Evolutionary conservation across 2,329 filamentous ascomycete genomes (phyloP).

Genomic region (Polychaeton citri): DNA sequence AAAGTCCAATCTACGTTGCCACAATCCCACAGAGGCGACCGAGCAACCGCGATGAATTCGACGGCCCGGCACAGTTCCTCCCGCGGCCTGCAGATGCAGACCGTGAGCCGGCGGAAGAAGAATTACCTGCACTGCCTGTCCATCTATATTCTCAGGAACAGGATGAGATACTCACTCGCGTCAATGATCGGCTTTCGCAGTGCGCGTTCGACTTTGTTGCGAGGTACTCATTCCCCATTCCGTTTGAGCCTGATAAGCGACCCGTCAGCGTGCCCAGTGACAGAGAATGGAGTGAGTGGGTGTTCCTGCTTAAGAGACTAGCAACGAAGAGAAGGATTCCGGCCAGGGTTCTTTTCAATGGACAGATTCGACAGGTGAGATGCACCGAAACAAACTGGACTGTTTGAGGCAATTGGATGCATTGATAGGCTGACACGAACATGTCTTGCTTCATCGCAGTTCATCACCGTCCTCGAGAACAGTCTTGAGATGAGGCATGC

Average conservation of each 20-base stretch:
- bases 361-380: conserved; percentile 55
- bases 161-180: conserved; percentile 63
- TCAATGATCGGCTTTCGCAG: conserved; percentile 73
- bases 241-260: conserved; percentile 68
- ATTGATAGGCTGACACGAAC: neutral
- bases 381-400: neutral
- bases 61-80: conserved; percentile 72
- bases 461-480: conserved; percentile 79
- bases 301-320: conserved; percentile 71
- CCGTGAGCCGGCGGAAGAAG: conserved; percentile 63
- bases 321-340: conserved; percentile 79
- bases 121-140: conserved; percentile 69
- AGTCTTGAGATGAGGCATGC: conserved; percentile 79
- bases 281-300: conserved; percentile 86
- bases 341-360: conserved; percentile 67
- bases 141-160: conserved; percentile 75
- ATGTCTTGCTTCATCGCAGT: conserved; percentile 34
- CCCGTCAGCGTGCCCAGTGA: conserved; percentile 62
- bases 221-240: conserved; percentile 82
- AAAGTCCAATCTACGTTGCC: conserved; percentile 12
- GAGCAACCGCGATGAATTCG: conserved; percentile 78
- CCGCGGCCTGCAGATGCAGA: conserved; percentile 58
- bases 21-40: conserved; percentile 47
- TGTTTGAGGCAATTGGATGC: neutral
- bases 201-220: conserved; percentile 85